A percentile compares a stretch with the other conserved stretches of the same genome.
Conservation (phyloP, 2,329 filamentous ascomycete species). For the Cercospora zeae-maydis region DNA sequence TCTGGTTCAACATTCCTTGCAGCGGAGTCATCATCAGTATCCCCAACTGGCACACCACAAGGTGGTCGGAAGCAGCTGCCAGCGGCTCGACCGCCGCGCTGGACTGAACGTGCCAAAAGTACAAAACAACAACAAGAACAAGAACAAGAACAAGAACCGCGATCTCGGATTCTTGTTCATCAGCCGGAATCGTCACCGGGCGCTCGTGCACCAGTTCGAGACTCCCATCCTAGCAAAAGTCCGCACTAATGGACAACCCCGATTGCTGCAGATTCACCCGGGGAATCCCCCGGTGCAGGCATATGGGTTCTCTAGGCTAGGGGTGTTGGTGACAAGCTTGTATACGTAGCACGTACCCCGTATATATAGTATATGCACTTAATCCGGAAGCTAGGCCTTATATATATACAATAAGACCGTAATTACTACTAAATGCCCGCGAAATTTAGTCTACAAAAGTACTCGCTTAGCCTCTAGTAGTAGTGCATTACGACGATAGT, state of each 20-base stretch:
- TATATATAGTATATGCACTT: too few species aligned
- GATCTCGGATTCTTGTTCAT: neutral
- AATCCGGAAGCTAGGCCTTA: too few species aligned
- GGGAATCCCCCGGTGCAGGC: neutral
- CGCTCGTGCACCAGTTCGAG: neutral
- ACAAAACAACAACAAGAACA: neutral
- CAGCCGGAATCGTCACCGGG: neutral
- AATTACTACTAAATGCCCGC: too few species aligned
- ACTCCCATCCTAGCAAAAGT: too few species aligned
- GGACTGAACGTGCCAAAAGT: neutral
- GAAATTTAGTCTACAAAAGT: too few species aligned
- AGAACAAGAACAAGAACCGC: neutral
- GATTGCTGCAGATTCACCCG: neutral
- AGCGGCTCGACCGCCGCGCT: neutral
- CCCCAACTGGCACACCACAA: neutral
- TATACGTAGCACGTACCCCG: too few species aligned
- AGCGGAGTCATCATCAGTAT: neutral
- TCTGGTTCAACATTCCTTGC: neutral
- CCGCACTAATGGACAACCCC: neutral
- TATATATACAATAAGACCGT: too few species aligned
- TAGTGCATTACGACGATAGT: too few species aligned
- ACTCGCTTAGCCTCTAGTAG: too few species aligned
- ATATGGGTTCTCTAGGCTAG: slow-evolving; percentile 5
- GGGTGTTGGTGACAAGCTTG: too few species aligned
- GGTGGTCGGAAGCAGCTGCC: neutral